Base-by-base conservation (phyloP, 1,139 yeast species). In the Pichia sp. region DNA sequence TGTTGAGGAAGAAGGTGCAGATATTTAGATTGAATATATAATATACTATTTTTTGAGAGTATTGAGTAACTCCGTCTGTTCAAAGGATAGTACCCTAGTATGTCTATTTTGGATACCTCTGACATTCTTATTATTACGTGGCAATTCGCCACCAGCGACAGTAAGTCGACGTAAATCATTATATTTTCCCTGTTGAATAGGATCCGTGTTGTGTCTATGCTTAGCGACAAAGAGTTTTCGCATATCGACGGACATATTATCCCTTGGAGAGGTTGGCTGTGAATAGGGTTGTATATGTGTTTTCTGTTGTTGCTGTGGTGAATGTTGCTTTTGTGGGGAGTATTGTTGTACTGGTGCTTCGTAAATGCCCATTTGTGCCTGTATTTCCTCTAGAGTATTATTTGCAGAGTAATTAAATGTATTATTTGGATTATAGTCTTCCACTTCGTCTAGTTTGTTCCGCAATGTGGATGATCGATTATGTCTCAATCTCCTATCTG, bases 41-140 rank as follows among this genome's bases (percentile, higher is more conserved):
- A 13, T 15, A 21, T 26, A 20, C 12, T 13, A 25, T 12, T 33
- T 30, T 24, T 9, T 33, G n/a, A 32, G 20, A 11, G 67, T 74
- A 29, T 60, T 59, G 34, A 72, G 52, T 25, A 72, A 51, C 44
- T 70, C 74, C 32, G 56, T 58, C 45, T 72, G 77, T 48, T 72
- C 78, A 46, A 58, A 67, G 0, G 75, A 68, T 34, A 69, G 52
- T 2, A 61, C 59, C 34, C 74, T 52, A 30, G 49, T 55, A 18
- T 41, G 50, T 13, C 30, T 27, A 3, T 24, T 24, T n/a, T 7
- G 27, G 7, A 12, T 24, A 15, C 11, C 11, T 25, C 27, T 14
- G 19, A 18, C 14, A n/a, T 25, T 16, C 16, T 14, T 14, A 4
- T 25, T 25, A 9, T 18, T 25, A 11, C 11, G 14, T 4, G 17